Evolutionary conservation across 2,329 filamentous ascomycete species (phyloP), one percentile per base, ranked within the genome.

Genomic region (Colletotrichum plurivorum): DNA sequence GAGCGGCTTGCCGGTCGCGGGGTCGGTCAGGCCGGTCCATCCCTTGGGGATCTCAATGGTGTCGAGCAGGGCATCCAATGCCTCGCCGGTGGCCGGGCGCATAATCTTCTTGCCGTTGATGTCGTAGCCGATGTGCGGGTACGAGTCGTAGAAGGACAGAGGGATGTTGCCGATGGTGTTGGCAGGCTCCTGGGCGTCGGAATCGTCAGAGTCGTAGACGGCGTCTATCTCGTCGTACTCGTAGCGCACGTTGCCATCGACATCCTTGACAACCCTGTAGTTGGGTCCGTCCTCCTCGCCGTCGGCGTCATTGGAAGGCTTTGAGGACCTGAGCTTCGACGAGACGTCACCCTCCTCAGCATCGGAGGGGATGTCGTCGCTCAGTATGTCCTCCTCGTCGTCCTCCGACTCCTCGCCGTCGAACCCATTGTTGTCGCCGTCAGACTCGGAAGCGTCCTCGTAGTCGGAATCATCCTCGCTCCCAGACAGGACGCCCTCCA

Each of bases 61-160:
- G 76, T 99, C 95, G 10, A 99, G 86, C 51, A 99, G 87, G 13
- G 94, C 94, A 84, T 99, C 96, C 39, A 99, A 84, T 43, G 96
- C 96, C 78, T 97, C 93, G 60, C 95, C 95, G 74, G 94, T 95
- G 4, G 97, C 96, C 7, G 96, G 96, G 60, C 96, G 92, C 91
- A 97, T 93, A 72, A 99, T 97, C 81, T 93, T 97, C 88, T 97
- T 98, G 80, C 96, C 96, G 80, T 99, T 97, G 84, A 99, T 98
- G 76, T 98, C 94, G 82, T 99, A 99, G 69, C 96, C 96, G 78
- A 99, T 98, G 79, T 99, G 96, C 58, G 96, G 96, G 78, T 98
- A 99, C 43, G 94, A 93, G 79, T 99, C 96, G 84, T 99, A 99
- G 82, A 97, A 98, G 3, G 93, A 92, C 57, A 98, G 84, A 5